Base-by-base conservation (phyloP, 345 rosid genomes). In the Zanthoxylum bungeanum region DNA sequence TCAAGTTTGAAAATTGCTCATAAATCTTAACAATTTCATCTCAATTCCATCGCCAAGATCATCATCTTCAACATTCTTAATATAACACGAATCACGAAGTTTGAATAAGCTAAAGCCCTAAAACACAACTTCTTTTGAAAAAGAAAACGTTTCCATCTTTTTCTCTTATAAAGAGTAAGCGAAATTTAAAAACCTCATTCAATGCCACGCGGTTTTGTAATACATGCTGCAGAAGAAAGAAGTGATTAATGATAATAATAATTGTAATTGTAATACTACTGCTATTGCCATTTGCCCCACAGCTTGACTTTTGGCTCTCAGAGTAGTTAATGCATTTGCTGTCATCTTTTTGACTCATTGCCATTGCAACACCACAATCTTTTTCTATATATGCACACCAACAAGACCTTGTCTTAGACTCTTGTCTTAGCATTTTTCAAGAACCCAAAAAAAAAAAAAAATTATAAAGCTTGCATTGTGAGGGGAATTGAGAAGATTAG, bases 161-260 rank as follows among this genome's bases (percentile, higher is more conserved):
- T n/a, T n/a, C n/a, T n/a, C n/a, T n/a, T n/a, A n/a, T 44, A 28
- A 28, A 44, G 7, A 17, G n/a, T 0, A 21, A 11, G 53, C 53
- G 7, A 67, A n/a, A n/a, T n/a, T n/a, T n/a, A n/a, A 75, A 81
- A 79, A 50, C 80, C 84, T 73, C 92, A 85, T 87, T 90, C 84
- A 90, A 85, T 90, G 91, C 89, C 79, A 89, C 98, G 96, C 96
- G 98, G 85, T 89, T 85, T 88, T 77, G 88, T 68, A 81, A 75
- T n/a, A n/a, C n/a, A 75, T 42, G 49, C 19, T 73, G 85, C 86
- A 79, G 84, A 71, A 64, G 85, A 74, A 70, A 77, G 59, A 81
- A 34, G 64, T 4, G 16, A 44, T n/a, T n/a, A n/a, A n/a, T n/a
- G n/a, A n/a, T n/a, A n/a, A n/a, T n/a, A n/a, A n/a, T 44, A 44